Conservation (phyloP, 306 rosid species). For the Crataegus laevigata region DNA sequence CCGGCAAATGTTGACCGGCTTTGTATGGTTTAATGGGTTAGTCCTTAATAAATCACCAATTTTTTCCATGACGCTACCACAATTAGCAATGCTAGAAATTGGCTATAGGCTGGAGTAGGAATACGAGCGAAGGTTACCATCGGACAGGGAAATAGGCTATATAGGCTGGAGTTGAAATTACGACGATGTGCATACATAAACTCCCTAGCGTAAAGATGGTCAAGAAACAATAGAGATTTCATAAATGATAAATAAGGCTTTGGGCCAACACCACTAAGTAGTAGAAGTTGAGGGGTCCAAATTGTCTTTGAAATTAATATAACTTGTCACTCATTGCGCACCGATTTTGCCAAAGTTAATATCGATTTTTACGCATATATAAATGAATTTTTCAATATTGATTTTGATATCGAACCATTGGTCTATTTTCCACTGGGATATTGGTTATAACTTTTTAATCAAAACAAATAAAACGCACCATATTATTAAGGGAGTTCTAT, state of each 20-base stretch:
- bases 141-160: too few relatives aligned
- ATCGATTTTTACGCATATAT: too few relatives aligned
- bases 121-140: too few relatives aligned
- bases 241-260: conserved; percentile 13
- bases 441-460: too few relatives aligned
- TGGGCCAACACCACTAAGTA: conserved; percentile 14
- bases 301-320: conserved; percentile 12
- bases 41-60: neutral
- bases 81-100: too few relatives aligned
- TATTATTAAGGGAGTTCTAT: too few relatives aligned
- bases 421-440: too few relatives aligned
- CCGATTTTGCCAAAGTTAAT: neutral
- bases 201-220: conserved; percentile 9
- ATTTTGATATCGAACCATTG: too few relatives aligned
- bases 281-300: conserved; percentile 23
- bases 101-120: too few relatives aligned
- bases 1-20: too few relatives aligned
- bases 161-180: neutral
- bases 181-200: conserved; percentile 20
- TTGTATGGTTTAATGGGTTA: neutral
- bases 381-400: too few relatives aligned
- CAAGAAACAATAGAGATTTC: neutral
- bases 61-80: neutral
- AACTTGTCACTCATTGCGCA: conserved; percentile 7
- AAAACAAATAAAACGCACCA: too few relatives aligned